phyloP scores from a whole-genome alignment of 495 filamentous ascomycete genomes.

The Lophiostoma macrostomum region DNA sequence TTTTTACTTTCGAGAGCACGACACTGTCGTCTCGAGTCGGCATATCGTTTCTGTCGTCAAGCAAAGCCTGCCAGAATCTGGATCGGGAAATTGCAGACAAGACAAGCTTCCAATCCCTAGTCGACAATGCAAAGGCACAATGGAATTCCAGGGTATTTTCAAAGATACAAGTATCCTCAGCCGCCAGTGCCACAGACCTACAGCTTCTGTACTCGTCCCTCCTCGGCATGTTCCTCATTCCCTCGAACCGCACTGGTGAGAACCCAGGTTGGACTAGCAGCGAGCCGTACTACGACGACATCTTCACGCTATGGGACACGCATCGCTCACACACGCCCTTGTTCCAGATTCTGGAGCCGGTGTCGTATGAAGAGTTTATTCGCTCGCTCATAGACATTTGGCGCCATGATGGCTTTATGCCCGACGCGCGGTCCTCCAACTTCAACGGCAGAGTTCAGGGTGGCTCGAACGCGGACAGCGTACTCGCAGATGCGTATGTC shows the following conservation, averaged over 20 bases:
- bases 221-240: conserved; percentile 68
- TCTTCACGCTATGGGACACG: conserved; percentile 58
- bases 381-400: conserved; percentile 70
- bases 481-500: conserved; percentile 72
- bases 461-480: conserved; percentile 70
- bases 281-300: conserved; percentile 65
- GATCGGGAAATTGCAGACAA: conserved; percentile 55
- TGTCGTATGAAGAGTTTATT: conserved; percentile 61
- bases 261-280: conserved; percentile 63
- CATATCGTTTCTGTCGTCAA: conserved; percentile 64
- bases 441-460: conserved; percentile 71
- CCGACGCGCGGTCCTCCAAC: conserved; percentile 51
- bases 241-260: conserved; percentile 69
- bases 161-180: conserved; percentile 59
- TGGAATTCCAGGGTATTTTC: conserved; percentile 64
- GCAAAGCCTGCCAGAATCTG: conserved; percentile 61
- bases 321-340: conserved; percentile 64
- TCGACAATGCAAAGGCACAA: conserved; percentile 45
- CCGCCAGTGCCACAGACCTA: conserved; percentile 54
- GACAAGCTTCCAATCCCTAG: conserved; percentile 48
- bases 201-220: conserved; percentile 62
- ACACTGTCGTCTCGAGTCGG: conserved; percentile 62
- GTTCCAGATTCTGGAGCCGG: conserved; percentile 63
- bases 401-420: conserved; percentile 59
- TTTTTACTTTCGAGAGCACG: conserved; percentile 38